A percentile compares a stretch with the other conserved stretches of the same genome.
Conservation (phyloP, 805 yeast species). For the Candida sphagnicola region DNA sequence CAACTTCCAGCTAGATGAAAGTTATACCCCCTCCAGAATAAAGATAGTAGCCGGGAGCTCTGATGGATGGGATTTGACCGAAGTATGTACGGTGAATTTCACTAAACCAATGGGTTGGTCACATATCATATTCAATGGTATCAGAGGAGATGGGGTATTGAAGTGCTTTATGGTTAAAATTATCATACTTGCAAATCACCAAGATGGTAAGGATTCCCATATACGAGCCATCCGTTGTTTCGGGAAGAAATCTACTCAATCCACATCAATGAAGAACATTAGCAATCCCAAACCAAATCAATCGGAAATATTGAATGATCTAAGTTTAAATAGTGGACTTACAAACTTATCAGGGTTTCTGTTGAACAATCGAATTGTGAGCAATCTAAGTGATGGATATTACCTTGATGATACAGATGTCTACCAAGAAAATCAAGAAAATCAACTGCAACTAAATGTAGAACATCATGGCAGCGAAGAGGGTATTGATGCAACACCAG, state of each 20-base stretch:
- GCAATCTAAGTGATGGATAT: constrained; percentile 4
- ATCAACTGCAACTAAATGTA: constrained; percentile 10
- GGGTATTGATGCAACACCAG: constrained; percentile 14
- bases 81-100: constrained; percentile 57
- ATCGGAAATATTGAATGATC: constrained; percentile 17
- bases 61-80: constrained; percentile 72
- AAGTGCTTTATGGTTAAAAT: constrained; percentile 66
- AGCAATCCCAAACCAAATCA: constrained; percentile 2
- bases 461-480: not conserved
- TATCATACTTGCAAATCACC: constrained; percentile 72
- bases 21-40: constrained; percentile 82
- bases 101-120: constrained; percentile 78
- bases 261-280: constrained; percentile 1
- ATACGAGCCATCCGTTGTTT: constrained; percentile 67
- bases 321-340: constrained; percentile 23
- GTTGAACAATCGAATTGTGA: constrained; percentile 18
- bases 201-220: constrained; percentile 95
- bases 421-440: constrained; percentile 9
- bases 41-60: constrained; percentile 63
- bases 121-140: constrained; percentile 54
- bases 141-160: constrained; percentile 51
- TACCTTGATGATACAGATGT: constrained; percentile 2
- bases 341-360: constrained; percentile 24
- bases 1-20: constrained; percentile 73
- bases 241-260: constrained; percentile 25